phyloP scores from a whole-genome alignment of 1,139 yeast species.

The Trichomonascaceae sp. region DNA sequence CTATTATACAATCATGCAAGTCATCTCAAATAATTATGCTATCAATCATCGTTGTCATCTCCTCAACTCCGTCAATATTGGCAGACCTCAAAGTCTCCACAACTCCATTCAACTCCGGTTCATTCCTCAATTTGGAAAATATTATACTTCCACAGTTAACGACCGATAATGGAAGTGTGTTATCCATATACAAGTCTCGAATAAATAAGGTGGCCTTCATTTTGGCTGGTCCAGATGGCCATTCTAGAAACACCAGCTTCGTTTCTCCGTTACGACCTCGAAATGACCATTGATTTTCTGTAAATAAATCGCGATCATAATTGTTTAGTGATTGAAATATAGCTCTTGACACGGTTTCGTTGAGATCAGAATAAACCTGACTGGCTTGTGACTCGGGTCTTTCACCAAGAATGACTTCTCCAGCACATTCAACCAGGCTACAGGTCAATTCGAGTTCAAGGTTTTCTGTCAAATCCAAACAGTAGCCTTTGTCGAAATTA shows the following conservation, averaged over 20 bases:
- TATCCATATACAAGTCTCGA: background rate
- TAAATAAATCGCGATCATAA: background rate
- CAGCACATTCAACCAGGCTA: background rate
- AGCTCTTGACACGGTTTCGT: background rate
- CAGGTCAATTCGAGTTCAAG: background rate
- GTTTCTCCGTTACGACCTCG: background rate
- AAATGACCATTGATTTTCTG: background rate
- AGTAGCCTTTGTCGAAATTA: background rate
- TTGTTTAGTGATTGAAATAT: constrained; percentile 2
- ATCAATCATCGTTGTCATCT: background rate
- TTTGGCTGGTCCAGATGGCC: background rate
- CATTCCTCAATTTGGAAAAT: background rate
- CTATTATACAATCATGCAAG: constrained; percentile 3
- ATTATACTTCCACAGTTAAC: background rate
- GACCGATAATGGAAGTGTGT: background rate
- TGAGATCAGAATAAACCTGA: background rate
- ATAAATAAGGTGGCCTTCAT: background rate
- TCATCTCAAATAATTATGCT: constrained; percentile 1
- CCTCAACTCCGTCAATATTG: constrained; percentile 1
- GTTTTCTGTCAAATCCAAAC: background rate
- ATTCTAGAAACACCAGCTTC: background rate
- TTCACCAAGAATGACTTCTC: background rate
- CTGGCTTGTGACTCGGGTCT: background rate
- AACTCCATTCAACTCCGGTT: background rate
- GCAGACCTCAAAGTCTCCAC: background rate